phyloP scores from a whole-genome alignment of 495 filamentous ascomycete genomes.

The Annulohypoxylon moriforme region DNA sequence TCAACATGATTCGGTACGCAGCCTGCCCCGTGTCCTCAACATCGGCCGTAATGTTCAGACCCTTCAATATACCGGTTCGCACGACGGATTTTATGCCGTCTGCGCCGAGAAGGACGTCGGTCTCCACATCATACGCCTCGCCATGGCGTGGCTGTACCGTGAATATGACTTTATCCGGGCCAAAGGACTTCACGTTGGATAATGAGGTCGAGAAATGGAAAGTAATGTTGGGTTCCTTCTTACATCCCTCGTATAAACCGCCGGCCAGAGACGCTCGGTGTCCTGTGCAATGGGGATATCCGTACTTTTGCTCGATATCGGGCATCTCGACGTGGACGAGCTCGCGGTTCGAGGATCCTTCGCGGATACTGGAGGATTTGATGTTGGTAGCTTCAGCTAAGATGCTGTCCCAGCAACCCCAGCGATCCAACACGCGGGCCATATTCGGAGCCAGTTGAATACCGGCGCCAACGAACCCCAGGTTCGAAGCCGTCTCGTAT shows the following conservation, averaged over 20 bases:
- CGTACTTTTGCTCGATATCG: constrained; percentile 74
- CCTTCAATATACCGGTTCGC: constrained; percentile 69
- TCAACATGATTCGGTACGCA: constrained; percentile 88
- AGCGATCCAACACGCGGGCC: constrained; percentile 74
- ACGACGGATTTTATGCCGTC: constrained; percentile 80
- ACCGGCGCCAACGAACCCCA: constrained; percentile 85
- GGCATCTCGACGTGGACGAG: constrained; percentile 75
- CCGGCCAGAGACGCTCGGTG: constrained; percentile 78
- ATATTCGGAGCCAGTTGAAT: constrained; percentile 87
- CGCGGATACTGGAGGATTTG: constrained; percentile 61
- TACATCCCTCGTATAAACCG: constrained; percentile 73
- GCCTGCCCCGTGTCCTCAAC: constrained; percentile 80
- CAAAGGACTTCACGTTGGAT: constrained; percentile 64
- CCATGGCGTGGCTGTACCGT: constrained; percentile 67
- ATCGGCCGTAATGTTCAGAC: constrained; percentile 63
- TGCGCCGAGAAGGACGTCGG: constrained; percentile 76
- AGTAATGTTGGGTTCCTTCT: constrained; percentile 70
- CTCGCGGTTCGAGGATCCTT: constrained; percentile 73
- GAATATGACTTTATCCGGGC: constrained; percentile 64
- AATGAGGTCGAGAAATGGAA: constrained; percentile 73
- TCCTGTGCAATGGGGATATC: constrained; percentile 82
- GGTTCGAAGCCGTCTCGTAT: constrained; percentile 76
- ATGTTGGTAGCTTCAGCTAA: constrained; percentile 67
- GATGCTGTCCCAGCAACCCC: constrained; percentile 77
- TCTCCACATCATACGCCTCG: constrained; percentile 65